Percentiles rank a stretch among this genome's conserved stretches.
These are phyloP conservation scores for Mytilinidion resinicola DNA, from an alignment of 495 filamentous ascomycete genomes.

Conservation along the genomic window DNA sequence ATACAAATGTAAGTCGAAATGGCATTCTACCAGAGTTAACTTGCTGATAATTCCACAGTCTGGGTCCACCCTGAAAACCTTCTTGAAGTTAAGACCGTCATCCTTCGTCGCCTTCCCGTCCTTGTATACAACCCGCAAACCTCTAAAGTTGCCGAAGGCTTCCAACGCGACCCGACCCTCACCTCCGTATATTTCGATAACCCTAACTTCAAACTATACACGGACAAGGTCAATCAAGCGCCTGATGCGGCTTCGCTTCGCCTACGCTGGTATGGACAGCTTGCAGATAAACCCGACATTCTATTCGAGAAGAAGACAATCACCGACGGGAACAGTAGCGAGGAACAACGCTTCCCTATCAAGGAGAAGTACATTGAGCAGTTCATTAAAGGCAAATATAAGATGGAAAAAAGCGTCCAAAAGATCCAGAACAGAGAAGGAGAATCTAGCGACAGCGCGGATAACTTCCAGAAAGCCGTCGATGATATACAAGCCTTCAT, in stretches of 20 bases:
- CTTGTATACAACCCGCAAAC: constrained; percentile 86
- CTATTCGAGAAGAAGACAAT: constrained; percentile 84
- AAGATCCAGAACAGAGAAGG: constrained; percentile 69
- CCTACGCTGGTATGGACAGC: constrained; percentile 84
- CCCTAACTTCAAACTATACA: constrained; percentile 75
- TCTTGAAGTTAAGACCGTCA: constrained; percentile 90
- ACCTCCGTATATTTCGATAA: constrained; percentile 96
- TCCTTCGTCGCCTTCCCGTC: constrained; percentile 80
- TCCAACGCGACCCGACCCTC: constrained; percentile 77
- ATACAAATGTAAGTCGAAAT: constrained; percentile 62
- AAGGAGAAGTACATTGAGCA: constrained; percentile 91
- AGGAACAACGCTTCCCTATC: constrained; percentile 71
- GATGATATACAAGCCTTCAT: constrained; percentile 75
- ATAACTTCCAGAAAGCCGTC: constrained; percentile 64
- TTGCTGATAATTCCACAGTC: constrained; percentile 42
- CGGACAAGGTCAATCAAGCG: constrained; percentile 71
- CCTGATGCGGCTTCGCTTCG: constrained; percentile 74
- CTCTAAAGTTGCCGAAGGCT: constrained; percentile 68
- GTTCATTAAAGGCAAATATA: constrained; percentile 81
- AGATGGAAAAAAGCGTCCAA: constrained; percentile 81
- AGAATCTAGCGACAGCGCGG: constrained; percentile 53
- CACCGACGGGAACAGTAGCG: constrained; percentile 62
- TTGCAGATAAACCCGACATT: constrained; percentile 70
- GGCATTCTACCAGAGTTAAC: background rate
- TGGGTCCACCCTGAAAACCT: constrained; percentile 96